Evolutionary conservation across 140 eudicot genomes (phyloP).

Genomic region (Anethum foeniculum): DNA sequence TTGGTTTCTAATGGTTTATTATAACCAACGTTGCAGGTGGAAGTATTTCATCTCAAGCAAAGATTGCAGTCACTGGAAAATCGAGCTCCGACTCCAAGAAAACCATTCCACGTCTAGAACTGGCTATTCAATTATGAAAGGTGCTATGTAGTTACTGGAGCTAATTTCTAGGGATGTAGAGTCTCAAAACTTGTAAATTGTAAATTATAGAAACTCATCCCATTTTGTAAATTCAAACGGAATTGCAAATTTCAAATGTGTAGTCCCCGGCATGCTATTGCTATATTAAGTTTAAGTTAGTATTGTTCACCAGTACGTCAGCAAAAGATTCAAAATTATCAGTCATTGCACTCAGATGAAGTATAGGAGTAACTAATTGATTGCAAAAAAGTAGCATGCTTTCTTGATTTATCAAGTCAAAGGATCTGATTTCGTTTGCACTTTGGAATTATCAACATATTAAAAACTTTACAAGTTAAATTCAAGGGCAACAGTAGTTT

Average conservation of each 20-base stretch:
- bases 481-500: background rate
- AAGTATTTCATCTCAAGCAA: conserved; percentile 85
- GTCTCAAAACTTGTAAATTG: background rate
- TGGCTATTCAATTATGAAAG: background rate
- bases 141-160: background rate
- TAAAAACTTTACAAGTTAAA: background rate
- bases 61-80: conserved; percentile 84
- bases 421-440: background rate
- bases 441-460: background rate
- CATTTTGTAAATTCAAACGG: background rate
- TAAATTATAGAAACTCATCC: background rate
- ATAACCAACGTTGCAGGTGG: conserved; percentile 49
- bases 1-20: background rate
- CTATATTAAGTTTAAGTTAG: background rate
- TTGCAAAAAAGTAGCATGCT: too few species aligned
- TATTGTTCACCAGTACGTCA: background rate
- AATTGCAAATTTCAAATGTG: background rate
- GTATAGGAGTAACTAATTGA: too few species aligned
- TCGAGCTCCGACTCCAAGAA: conserved; percentile 79
- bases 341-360: background rate
- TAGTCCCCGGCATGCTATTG: background rate
- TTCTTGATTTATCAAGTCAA: too few species aligned
- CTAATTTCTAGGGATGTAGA: background rate
- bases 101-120: conserved; percentile 59
- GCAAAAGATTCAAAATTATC: background rate